A percentile compares a stretch with the other conserved stretches of the same genome.
Conservation (phyloP, 441 rosid genomes). For the Raphanus hybrid region DNA sequence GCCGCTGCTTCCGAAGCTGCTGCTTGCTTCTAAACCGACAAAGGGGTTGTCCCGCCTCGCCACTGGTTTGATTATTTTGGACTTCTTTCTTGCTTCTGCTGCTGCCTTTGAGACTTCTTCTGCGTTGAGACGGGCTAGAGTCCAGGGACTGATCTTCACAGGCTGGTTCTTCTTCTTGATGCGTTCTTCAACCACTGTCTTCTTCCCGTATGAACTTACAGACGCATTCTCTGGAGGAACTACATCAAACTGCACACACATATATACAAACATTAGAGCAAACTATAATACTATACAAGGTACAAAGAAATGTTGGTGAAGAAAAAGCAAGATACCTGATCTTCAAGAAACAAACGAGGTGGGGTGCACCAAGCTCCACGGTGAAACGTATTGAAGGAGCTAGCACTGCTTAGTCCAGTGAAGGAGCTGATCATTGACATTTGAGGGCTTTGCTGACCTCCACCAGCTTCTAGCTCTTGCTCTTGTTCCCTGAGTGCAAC, state of each 20-base stretch:
- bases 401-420: slow-evolving; percentile 77
- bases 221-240: slow-evolving; percentile 68
- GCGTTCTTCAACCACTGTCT: slow-evolving; percentile 64
- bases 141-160: slow-evolving; percentile 96
- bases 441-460: slow-evolving; percentile 90
- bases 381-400: no score
- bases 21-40: slow-evolving; percentile 61
- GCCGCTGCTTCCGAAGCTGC: slow-evolving; percentile 83
- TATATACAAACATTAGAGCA: no score
- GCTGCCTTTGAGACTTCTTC: slow-evolving; percentile 98
- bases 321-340: no score
- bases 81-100: slow-evolving; percentile 93
- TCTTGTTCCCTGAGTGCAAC: slow-evolving; percentile 96
- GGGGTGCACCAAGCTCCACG: no score
- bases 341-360: no score
- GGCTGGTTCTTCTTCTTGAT: slow-evolving; percentile 72
- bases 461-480: slow-evolving; percentile 85
- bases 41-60: slow-evolving; percentile 62
- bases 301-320: no score
- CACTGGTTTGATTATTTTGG: slow-evolving; percentile 87
- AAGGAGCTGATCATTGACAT: slow-evolving; percentile 97
- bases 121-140: slow-evolving; percentile 90
- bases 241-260: slow-evolving; percentile 79
- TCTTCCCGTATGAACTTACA: slow-evolving; percentile 87
- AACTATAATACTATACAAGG: no score